Evolutionary conservation across 75 land plant genomes (phyloP), one percentile per base, ranked within the genome.

Genomic region (Pinus tabuliformis): DNA sequence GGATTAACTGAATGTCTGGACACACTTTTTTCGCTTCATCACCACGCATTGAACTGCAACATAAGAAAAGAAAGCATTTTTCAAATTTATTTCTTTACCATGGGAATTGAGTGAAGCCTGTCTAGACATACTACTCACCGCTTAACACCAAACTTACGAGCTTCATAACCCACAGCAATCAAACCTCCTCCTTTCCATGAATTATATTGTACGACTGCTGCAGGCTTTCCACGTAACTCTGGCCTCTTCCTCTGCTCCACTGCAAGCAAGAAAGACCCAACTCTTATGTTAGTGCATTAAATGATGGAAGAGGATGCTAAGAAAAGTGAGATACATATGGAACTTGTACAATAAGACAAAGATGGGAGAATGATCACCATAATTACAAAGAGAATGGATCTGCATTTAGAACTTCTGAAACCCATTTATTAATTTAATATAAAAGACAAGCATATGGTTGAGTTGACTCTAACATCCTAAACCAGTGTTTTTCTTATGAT

Each of bases 121-220:
- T 75, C 72, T 71, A 37, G 30, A 75, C 11, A 59, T 4, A 58
- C 21, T 24, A 70, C 82, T 56, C 59, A 97, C 99, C 99, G 89
- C 59, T 91, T 89, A 33, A 97, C 98, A 70, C 99, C 99, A 76
- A 56, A 91, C 33, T 86, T 83, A 18, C 98, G 95, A 77, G 99
- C 99, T 79, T 97, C 98, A 80, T 97, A 97, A 77, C 98, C 79
- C 15, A 97, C 98, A 72, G 98, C 99, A 76, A 97, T 95, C 74
- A 94, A 76, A 11, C 91, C 98, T 22, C 99, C 99, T 36, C 98
- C 99, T 84, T 92, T 97, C 99, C 99, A 97, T 22, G 90, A 81
- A 80, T 97, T 97, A 64, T 92, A 97, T 30, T 97, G 99, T 36
- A 97, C 97, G 17, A 97, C 99, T 42, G 98, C 99, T 74, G 92